These are phyloP conservation scores for Noccaea caerulescens DNA, from an alignment of 345 rosid genomes.

Conservation along the genomic window DNA sequence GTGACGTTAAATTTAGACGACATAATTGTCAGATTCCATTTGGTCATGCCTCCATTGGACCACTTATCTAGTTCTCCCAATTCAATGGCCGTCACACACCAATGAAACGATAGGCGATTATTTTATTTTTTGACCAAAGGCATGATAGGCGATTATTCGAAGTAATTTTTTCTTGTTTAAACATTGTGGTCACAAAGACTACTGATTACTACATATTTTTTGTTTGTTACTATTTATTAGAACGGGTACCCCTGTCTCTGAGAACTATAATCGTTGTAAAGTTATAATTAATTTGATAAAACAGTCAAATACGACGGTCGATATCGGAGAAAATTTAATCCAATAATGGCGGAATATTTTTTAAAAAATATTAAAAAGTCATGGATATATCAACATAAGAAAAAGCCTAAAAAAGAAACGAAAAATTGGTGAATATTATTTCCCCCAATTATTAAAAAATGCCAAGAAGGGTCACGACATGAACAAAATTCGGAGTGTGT, in stretches of 20 bases:
- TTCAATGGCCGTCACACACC: not conserved
- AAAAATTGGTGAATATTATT: not conserved
- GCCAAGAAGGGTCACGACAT: slow-evolving; percentile 18
- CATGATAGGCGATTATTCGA: not conserved
- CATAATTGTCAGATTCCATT: not conserved
- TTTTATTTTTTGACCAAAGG: too few relatives aligned
- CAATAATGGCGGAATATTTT: not conserved
- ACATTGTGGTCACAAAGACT: not conserved
- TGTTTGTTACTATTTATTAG: not conserved
- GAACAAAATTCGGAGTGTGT: not conserved
- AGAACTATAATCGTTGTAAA: not conserved
- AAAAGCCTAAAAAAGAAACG: not conserved
- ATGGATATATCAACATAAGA: not conserved
- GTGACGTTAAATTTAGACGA: slow-evolving; percentile 1
- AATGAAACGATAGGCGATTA: not conserved
- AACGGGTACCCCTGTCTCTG: not conserved
- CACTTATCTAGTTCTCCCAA: slow-evolving; percentile 4
- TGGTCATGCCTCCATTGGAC: slow-evolving; percentile 6
- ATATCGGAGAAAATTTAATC: not conserved
- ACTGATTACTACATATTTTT: not conserved
- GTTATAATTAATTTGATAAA: not conserved
- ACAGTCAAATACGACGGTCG: not conserved
- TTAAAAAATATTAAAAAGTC: not conserved
- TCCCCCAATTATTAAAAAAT: slow-evolving; percentile 19
- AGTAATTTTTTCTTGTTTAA: not conserved